Base-by-base conservation (phyloP, 768 basidiomycete species). In the Amanita polypyramis region DNA sequence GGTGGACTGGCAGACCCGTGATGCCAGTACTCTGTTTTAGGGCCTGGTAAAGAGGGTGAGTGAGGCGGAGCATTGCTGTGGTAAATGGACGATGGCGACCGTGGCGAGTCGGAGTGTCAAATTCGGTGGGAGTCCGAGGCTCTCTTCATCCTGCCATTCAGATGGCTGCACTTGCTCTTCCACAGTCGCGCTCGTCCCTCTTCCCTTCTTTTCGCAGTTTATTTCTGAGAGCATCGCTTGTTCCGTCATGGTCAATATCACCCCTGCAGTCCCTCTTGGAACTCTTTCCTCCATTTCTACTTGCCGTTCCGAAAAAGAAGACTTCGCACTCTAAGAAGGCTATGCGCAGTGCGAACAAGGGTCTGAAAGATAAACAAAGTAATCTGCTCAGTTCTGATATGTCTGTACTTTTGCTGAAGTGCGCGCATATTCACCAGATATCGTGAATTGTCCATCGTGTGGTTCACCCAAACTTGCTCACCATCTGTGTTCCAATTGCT, bases 341-440 rank as follows among this genome's bases (percentile, higher is more conserved):
- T n/a, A 95, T 95, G 92, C 76, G 94, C 35, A 81, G 80, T 53
- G 85, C 93, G 12, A 92, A 93, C 65, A 98, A 98, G 65, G 92
- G 93, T 1, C 67, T 96, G 57, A 90, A 93, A 63, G 93, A 97
- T 65, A 94, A 91, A 64, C 81, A 81, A 51, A 92, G 95, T 92
- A 58, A 52, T 80, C 65, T 6, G 8, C 17, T 14, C 54, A 51
- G 27, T 10, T 46, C 15, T 33, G 34, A 41, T 20, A 40, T 25
- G 30, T 17, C 20, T 23, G 41, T 15, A 20, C 53, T 19, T 40
- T 14, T 42, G 27, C 36, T 54, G 34, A 51, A 36, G 35, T 17
- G 6, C 21, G 7, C 14, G 41, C 30, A 23, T 35, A 23, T 27
- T 49, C 58, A 30, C 55, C 51, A 98, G 94, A 94, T 61, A 79